A percentile compares a stretch with the other conserved stretches of the same genome.
Evolutionary conservation across 176 grass and related monocot genomes (phyloP).

Genomic region (Luzula sylvatica): DNA sequence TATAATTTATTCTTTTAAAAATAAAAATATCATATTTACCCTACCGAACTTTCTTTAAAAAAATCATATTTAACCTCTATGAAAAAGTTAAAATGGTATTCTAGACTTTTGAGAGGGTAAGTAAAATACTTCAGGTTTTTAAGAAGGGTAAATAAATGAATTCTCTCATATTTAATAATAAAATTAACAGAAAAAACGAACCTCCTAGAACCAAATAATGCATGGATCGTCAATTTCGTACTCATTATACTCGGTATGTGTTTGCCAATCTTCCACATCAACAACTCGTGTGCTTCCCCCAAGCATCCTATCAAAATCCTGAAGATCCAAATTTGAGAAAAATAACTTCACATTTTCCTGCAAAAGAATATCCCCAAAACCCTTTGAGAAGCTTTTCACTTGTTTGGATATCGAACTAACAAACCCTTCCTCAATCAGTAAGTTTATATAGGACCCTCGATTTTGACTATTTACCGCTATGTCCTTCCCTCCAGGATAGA

Average conservation of each 20-base stretch:
- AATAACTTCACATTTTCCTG: constrained; percentile 45
- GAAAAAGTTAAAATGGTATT: no score
- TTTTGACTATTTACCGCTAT: constrained; percentile 73
- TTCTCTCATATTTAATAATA: no score
- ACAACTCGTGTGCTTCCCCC: constrained; percentile 51
- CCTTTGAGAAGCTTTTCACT: constrained; percentile 49
- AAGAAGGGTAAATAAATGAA: no score
- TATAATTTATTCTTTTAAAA: no score
- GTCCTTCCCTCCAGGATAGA: constrained; percentile 75
- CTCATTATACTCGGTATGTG: constrained; percentile 85
- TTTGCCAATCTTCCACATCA: constrained; percentile 82
- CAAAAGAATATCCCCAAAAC: constrained; percentile 82
- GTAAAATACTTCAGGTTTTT: no score
- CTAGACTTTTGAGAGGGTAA: no score
- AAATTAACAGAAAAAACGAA: constrained; percentile 20
- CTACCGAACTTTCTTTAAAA: no score
- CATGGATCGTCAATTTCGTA: constrained; percentile 75
- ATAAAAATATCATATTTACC: no score
- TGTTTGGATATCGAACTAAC: constrained; percentile 72
- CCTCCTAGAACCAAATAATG: constrained; percentile 94
- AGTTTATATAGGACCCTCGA: constrained; percentile 58
- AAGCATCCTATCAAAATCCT: constrained; percentile 81
- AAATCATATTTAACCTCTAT: no score
- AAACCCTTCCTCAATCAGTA: constrained; percentile 81
- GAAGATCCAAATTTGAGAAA: constrained; percentile 71